Evolutionary conservation across 208 protist species (phyloP), one percentile per base, ranked within the genome.

Genomic region (Acanthamoeba triangularis): DNA sequence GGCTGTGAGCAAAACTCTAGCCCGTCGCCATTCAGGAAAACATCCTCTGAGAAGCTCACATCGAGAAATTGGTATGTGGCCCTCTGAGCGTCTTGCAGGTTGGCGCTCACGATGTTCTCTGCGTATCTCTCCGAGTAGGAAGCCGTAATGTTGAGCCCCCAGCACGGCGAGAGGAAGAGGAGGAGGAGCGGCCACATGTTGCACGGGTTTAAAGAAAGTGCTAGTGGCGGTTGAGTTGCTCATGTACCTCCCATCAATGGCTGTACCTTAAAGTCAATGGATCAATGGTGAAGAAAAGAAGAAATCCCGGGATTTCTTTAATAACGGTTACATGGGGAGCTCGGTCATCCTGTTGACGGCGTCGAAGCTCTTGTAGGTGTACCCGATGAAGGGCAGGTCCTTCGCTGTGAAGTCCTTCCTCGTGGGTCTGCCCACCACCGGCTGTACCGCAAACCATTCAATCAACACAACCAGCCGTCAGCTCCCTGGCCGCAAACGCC

Each of bases 291-390:
- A 23, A 30, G 7, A 23, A 74, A 41, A 74, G 65, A 0, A 37
- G 3, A 72, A 72, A 25, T 61, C 20, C 20, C 13, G 49, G 44
- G 8, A 67, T 67, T n/a, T 67, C 0, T 30, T 67, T 25, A 6
- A 16, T 7, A 28, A 59, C 20, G 54, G 69, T 88, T 63, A 88
- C 80, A 88, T 88, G 59, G 87, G 87, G 20, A 93, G 61, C 33
- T 76, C 44, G n/a, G 25, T 37, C 61, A 93, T 69, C 25, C 87
- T 23, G 63, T 93, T 93, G 41, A 93, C 87, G n/a, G 87, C 87
- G 37, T 93, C 87, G n/a, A 93, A 93, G 87, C 87, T 93, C n/a
- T 93, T 93, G 87, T 93, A 93, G n/a, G 87, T 93, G 87, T 93
- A 93, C 6, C 87, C 87, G 16, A 93, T 93, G 41, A 93, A 93